Conservation (phyloP, 768 basidiomycete species). For the Polyporus arcularius region DNA sequence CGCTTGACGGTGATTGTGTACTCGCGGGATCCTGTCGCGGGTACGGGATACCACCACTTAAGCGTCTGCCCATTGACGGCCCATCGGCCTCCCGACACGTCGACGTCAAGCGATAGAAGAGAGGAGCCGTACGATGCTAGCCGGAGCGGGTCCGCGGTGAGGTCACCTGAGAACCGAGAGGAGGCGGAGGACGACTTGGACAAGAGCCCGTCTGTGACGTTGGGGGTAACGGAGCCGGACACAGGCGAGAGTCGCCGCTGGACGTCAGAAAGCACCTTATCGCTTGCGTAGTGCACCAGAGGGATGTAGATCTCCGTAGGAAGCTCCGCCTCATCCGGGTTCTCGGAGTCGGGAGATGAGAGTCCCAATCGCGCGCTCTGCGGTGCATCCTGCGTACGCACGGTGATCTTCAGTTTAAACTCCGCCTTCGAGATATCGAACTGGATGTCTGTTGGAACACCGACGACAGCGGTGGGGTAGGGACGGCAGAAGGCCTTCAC, state of each 20-base stretch:
- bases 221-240: constrained; percentile 2
- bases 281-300: constrained; percentile 80
- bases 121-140: constrained; percentile 4
- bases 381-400: constrained; percentile 57
- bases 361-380: constrained; percentile 21
- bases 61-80: constrained; percentile 51
- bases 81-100: constrained; percentile 48
- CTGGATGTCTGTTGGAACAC: constrained; percentile 59
- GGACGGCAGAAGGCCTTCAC: constrained; percentile 84
- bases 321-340: constrained; percentile 36
- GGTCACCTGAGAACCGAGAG: neutral
- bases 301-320: constrained; percentile 94
- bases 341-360: constrained; percentile 19
- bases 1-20: constrained; percentile 33
- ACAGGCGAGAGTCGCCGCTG: constrained; percentile 5
- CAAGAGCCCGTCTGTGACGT: constrained; percentile 9
- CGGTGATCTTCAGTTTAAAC: constrained; percentile 70
- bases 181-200: constrained; percentile 12
- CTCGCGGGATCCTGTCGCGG: constrained; percentile 28
- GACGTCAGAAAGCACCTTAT: constrained; percentile 26
- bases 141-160: constrained; percentile 4
- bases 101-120: constrained; percentile 43
- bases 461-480: constrained; percentile 76
- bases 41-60: constrained; percentile 41
- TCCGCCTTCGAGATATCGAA: constrained; percentile 75